Conservation (phyloP, 257 asterid genomes). For the Solanum sejunctum region DNA sequence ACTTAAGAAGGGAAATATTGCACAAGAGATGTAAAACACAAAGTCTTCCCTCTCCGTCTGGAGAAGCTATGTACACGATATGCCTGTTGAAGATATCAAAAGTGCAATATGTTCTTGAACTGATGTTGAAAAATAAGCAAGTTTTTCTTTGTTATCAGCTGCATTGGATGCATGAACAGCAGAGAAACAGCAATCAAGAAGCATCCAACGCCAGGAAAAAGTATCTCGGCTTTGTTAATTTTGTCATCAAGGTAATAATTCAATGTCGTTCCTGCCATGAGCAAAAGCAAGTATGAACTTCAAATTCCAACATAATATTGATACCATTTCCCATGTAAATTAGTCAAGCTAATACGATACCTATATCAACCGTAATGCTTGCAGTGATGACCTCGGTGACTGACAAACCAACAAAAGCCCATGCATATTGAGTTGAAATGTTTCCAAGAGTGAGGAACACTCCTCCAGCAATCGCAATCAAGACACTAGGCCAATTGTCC, state of each 20-base stretch:
- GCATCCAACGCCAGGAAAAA: slow-evolving; percentile 92
- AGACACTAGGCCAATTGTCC: slow-evolving; percentile 77
- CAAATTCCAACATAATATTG: background rate
- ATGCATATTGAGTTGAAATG: slow-evolving; percentile 85
- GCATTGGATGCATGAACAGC: slow-evolving; percentile 74
- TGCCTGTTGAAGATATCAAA: background rate
- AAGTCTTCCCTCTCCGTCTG: background rate
- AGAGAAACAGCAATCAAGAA: slow-evolving; percentile 85
- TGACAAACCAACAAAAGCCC: slow-evolving; percentile 91
- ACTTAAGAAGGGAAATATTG: background rate
- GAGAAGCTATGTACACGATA: background rate
- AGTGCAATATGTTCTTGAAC: background rate
- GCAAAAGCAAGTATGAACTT: background rate
- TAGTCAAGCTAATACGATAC: slow-evolving; percentile 13
- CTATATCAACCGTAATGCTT: slow-evolving; percentile 91
- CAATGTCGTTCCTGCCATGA: slow-evolving; percentile 58
- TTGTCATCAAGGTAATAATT: slow-evolving; percentile 80
- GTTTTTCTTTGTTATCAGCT: slow-evolving; percentile 66
- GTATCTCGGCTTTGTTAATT: slow-evolving; percentile 88
- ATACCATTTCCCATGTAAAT: background rate
- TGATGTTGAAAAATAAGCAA: slow-evolving; percentile 16
- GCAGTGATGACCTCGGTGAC: slow-evolving; percentile 81
- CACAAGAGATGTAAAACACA: background rate
- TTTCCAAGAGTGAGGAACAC: slow-evolving; percentile 79
- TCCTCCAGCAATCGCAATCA: slow-evolving; percentile 88